phyloP scores from a whole-genome alignment of 2,329 filamentous ascomycete genomes.

The Xylaria sp. region DNA sequence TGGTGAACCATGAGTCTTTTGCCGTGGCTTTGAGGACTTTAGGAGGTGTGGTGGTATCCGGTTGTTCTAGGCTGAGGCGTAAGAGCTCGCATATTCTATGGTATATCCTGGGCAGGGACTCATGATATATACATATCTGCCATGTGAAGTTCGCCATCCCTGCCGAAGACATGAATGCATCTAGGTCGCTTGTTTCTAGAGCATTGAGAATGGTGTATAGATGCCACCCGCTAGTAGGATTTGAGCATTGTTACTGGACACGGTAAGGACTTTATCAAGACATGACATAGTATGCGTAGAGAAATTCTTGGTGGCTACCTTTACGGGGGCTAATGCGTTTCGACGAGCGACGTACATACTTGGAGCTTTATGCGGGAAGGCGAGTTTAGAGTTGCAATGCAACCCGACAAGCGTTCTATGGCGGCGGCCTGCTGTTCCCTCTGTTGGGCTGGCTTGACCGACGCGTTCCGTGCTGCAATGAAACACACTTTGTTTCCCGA shows the following conservation, averaged over 20 bases:
- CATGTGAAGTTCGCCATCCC: constrained; percentile 14
- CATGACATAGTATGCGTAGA: constrained; percentile 2
- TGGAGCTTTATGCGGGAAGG: constrained; percentile 32
- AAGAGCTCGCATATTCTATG: constrained; percentile 15
- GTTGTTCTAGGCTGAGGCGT: constrained; percentile 19
- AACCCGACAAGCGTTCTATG: constrained; percentile 27
- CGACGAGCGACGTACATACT: constrained; percentile 21
- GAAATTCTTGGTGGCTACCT: constrained; percentile 19
- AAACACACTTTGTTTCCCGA: constrained; percentile 28
- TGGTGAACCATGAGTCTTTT: constrained; percentile 8
- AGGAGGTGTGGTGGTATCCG: constrained; percentile 14
- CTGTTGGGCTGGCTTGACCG: constrained; percentile 24
- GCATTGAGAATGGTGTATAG: constrained; percentile 32
- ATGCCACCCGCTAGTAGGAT: constrained; percentile 29
- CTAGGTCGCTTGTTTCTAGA: constrained; percentile 26
- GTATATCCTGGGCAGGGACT: background rate
- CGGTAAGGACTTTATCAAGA: constrained; percentile 13
- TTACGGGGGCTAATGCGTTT: constrained; percentile 17
- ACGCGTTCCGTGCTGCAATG: constrained; percentile 32
- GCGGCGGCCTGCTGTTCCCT: constrained; percentile 21
- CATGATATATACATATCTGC: background rate
- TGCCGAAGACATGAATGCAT: constrained; percentile 10
- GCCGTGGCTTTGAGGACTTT: constrained; percentile 8
- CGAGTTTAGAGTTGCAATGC: constrained; percentile 30
- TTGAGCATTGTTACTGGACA: constrained; percentile 19